These are phyloP conservation scores for Leishmania martiniquensis DNA, from an alignment of 208 protist species.

Conservation along the genomic window DNA sequence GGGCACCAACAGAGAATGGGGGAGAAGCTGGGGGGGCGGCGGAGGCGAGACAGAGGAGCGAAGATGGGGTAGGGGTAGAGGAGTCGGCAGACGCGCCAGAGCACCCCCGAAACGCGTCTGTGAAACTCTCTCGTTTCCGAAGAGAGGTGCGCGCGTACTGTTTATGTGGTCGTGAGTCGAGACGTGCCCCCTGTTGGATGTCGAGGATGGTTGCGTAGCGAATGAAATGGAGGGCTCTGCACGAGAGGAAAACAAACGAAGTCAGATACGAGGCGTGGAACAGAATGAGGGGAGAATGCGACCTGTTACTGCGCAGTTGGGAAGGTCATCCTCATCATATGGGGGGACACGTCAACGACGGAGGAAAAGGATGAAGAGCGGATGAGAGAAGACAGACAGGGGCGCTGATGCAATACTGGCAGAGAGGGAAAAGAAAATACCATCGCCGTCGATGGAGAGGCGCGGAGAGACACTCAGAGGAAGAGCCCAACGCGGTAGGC, in stretches of 20 bases:
- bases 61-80: background rate
- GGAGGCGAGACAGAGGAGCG: background rate
- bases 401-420: background rate
- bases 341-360: background rate
- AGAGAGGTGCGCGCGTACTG: background rate
- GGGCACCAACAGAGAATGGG: background rate
- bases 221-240: background rate
- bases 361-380: background rate
- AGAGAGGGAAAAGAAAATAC: background rate
- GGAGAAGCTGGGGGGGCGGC: background rate
- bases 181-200: background rate
- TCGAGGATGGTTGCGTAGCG: background rate
- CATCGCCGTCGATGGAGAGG: background rate
- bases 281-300: background rate
- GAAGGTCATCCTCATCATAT: background rate
- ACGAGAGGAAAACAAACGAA: background rate
- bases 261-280: background rate
- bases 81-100: background rate
- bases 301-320: background rate
- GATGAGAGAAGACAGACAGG: background rate
- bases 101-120: slow-evolving; percentile 1
- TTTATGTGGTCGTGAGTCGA: background rate
- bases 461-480: background rate
- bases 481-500: background rate
- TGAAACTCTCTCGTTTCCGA: background rate